Base-by-base conservation (phyloP, 2,329 filamentous ascomycete species). In the Pseudomassariella vexata region DNA sequence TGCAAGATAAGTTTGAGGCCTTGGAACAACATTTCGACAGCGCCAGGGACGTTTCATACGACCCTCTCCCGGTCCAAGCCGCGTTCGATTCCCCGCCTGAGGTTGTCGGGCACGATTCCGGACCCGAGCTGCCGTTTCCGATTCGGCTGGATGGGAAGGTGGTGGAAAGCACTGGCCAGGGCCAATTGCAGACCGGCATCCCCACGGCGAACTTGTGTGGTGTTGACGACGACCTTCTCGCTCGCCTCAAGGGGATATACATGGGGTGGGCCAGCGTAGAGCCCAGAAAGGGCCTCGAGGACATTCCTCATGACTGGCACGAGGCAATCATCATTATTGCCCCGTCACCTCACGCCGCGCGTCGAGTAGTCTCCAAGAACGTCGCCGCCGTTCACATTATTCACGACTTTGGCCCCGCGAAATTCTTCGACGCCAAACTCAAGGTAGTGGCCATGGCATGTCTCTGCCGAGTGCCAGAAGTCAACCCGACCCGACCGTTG, bases 361-460 rank as follows among this genome's bases (percentile, higher is more conserved):
- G 68, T 0, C 59, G 58, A 0, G 59, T 79, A 0, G 64, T 69
- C 1, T 59, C 63, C 3, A 63, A 64, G 30, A 72, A 70, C 16
- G 56, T 56, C n/a, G 68, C 73, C n/a, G 52, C 57, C 0, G 66
- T 75, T 0, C 68, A 77, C 44, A 55, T 81, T 3, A 57, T 78
- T 1, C 57, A 70, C 39, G 68, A 75, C 34, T 70, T 73, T 31
- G 60, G 62, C 3, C 57, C 50, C 0, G 46, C 42, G 0, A 45
- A 52, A 0, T 68, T 77, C 29, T 51, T 65, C 24, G 57, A 60
- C 5, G 44, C 57, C 0, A 62, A 56, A 25, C 34, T 84, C 3
- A 65, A 72, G 18, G 48, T 82, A 5, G 51, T 77, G 2, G 48
- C 82, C 4, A 75, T 84, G 72, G 78, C 73, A 0, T 79, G 72